Evolutionary conservation across 345 rosid genomes (phyloP), one percentile per base, ranked within the genome.

Genomic region (Eutrema yunnanense): DNA sequence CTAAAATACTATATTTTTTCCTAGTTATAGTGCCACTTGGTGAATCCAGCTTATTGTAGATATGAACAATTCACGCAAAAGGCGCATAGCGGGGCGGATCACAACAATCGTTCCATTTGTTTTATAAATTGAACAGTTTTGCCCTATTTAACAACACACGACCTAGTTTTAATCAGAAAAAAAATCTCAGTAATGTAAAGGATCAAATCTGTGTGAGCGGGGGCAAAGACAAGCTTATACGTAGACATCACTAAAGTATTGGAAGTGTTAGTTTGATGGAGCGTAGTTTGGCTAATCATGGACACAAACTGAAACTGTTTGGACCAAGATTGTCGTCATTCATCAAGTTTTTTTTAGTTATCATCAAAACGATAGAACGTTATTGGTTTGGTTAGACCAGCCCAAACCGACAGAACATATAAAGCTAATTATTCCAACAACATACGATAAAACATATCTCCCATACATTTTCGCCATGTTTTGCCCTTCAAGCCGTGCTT

Each of bases 321-420:
- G 59, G 34, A 62, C 36, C 48, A 29, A 51, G 30, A 65, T 48
- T 37, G 38, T 56, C 34, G 38, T 56, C 34, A 29, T 57, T 73
- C 8, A 48, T 57, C 5, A 44, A 54, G 71, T 58, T 13, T 48
- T 40, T 58, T 13, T 48, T 40, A 13, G 47, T 66, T 34, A 59
- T 74, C 47, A 66, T 41, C 38, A 58, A 50, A 66, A 49, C 13
- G 61, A 41, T 40, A 66, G 8, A 73, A 57, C 72, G 58, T 4
- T 22, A 22, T 49, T 14, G 16, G 52, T 50, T 38, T n/a, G 37
- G 58, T 58, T 50, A 58, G 50, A 60, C 38, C 53, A 58, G 57
- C 53, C 12, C 29, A 65, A 47, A 73, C 67, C 53, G 26, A 65
- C 16, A 48, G 19, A 65, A 16, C 46, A 48, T 27, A 22, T 4